phyloP scores from a whole-genome alignment of 352 stramenopile species.

The Phytopythium aichiense region DNA sequence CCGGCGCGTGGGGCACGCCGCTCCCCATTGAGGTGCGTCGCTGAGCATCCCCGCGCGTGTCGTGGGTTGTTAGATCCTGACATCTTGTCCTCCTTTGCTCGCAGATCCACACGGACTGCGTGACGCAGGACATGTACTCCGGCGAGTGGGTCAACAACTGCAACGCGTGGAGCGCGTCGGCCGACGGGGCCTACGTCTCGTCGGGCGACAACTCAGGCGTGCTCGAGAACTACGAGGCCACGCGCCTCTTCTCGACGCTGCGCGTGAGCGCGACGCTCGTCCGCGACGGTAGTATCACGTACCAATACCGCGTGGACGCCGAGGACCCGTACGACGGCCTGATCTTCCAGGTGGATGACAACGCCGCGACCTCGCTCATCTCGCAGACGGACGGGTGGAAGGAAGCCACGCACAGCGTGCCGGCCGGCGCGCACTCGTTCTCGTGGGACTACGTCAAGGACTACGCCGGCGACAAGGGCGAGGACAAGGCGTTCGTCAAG shows the following conservation, averaged over 20 bases:
- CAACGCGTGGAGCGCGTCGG: constrained; percentile 57
- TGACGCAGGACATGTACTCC: constrained; percentile 73
- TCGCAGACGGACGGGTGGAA: constrained; percentile 71
- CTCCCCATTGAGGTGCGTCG: constrained; percentile 45
- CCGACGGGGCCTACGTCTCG: constrained; percentile 51
- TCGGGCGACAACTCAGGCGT: constrained; percentile 74
- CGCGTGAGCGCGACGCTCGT: constrained; percentile 76
- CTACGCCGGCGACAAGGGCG: constrained; percentile 59
- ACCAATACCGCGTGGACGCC: constrained; percentile 72
- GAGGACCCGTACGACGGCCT: constrained; percentile 74
- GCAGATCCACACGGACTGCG: constrained; percentile 63
- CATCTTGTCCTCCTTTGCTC: background rate
- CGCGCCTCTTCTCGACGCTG: constrained; percentile 69
- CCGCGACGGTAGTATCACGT: constrained; percentile 64
- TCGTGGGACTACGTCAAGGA: constrained; percentile 84
- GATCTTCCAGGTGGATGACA: constrained; percentile 70
- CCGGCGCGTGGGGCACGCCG: constrained; percentile 52
- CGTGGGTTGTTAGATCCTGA: background rate
- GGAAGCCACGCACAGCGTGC: constrained; percentile 52
- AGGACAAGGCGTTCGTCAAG: constrained; percentile 69
- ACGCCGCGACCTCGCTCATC: constrained; percentile 40
- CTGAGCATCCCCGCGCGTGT: background rate
- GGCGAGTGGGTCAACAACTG: constrained; percentile 76
- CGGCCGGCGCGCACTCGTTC: constrained; percentile 59
- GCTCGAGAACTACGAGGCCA: constrained; percentile 54